phyloP scores from a whole-genome alignment of 345 rosid genomes.

The Raphanus sativus region DNA sequence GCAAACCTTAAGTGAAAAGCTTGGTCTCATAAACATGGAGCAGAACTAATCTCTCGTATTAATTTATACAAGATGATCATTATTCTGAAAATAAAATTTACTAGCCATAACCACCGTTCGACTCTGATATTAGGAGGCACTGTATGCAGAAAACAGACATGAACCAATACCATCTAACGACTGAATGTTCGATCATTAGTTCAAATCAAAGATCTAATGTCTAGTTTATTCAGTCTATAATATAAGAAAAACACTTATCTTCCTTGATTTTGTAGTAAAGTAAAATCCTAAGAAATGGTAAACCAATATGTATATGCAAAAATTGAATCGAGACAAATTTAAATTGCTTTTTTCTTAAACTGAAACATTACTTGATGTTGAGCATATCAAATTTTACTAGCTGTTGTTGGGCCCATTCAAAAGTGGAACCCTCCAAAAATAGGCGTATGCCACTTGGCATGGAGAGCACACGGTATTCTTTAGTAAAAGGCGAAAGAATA shows the following conservation, averaged over 20 bases:
- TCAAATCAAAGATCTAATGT: background rate
- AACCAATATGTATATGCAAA: no score
- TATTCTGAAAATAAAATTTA: background rate
- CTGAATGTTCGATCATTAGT: background rate
- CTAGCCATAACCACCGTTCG: background rate
- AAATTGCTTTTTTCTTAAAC: no score
- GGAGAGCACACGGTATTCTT: slow-evolving; percentile 40
- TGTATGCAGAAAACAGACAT: background rate
- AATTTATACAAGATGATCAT: no score
- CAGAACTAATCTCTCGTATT: background rate
- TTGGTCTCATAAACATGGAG: background rate
- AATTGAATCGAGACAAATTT: no score
- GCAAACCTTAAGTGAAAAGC: background rate
- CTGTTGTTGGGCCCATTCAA: background rate
- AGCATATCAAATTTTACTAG: no score
- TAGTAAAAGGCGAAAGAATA: slow-evolving; percentile 45
- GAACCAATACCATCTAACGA: background rate
- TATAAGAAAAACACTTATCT: no score
- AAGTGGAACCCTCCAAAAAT: slow-evolving; percentile 35
- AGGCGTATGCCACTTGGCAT: slow-evolving; percentile 33
- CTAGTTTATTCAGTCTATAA: no score
- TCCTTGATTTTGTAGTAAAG: no score
- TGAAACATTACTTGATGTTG: no score
- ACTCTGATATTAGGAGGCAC: background rate
- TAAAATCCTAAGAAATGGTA: no score